A percentile compares a stretch with the other conserved stretches of the same genome.
These are phyloP conservation scores for Fraxinus albicans DNA, from an alignment of 305 asterid genomes.

Conservation along the genomic window DNA sequence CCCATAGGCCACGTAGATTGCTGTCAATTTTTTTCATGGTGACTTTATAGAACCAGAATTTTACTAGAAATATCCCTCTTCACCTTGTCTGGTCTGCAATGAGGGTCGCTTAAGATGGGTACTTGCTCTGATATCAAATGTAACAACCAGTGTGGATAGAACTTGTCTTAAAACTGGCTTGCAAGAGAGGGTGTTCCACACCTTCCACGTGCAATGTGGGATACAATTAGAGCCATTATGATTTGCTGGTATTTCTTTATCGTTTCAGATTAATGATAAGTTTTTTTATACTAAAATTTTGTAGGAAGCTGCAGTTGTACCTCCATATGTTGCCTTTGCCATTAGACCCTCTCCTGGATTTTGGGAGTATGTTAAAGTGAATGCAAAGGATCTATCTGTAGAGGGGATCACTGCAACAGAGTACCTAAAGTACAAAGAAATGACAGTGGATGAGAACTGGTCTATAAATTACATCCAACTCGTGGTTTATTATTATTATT, in stretches of 20 bases:
- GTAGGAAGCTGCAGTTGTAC: conserved; percentile 92
- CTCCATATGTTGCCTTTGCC: conserved; percentile 76
- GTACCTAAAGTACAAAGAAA: conserved; percentile 82
- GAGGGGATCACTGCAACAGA: conserved; percentile 68
- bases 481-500: neutral
- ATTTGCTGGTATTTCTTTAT: neutral
- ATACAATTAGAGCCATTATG: neutral
- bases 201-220: neutral
- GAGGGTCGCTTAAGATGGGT: neutral
- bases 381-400: conserved; percentile 73
- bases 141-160: neutral
- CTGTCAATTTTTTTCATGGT: neutral
- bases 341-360: conserved; percentile 80
- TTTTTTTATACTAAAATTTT: conserved; percentile 1
- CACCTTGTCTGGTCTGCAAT: neutral
- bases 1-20: neutral
- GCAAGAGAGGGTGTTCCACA: neutral
- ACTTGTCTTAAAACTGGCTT: neutral
- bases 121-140: neutral
- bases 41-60: neutral
- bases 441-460: conserved; percentile 67
- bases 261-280: conserved; percentile 1
- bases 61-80: neutral
- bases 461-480: conserved; percentile 17
- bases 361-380: conserved; percentile 87